phyloP scores from a whole-genome alignment of 441 rosid species.

The Pelargonium citronellum region DNA sequence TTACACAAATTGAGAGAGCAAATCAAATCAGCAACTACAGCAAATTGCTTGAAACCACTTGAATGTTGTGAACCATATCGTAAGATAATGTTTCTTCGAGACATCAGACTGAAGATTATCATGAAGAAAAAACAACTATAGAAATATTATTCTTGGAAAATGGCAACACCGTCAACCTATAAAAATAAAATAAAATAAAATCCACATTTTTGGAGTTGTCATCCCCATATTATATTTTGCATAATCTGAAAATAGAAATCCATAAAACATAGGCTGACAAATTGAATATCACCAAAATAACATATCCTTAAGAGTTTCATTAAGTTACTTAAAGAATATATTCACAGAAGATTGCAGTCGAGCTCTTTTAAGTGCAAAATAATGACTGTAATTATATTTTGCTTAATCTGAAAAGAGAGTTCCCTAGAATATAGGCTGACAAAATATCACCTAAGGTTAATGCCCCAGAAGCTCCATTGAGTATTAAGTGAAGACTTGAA shows the following conservation, averaged over 20 bases:
- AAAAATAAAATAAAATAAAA: no score
- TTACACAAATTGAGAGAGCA: not conserved
- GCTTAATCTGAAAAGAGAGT: not conserved
- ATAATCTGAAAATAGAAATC: not conserved
- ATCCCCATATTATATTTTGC: not conserved
- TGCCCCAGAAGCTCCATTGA: not conserved
- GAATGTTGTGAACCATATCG: not conserved
- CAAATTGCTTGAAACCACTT: not conserved
- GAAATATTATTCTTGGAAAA: not conserved
- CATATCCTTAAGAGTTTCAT: not conserved
- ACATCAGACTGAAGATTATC: no score
- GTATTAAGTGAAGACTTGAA: not conserved
- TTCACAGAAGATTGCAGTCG: not conserved
- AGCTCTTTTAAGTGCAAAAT: not conserved
- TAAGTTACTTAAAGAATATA: not conserved
- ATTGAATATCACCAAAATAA: slow-evolving; percentile 2
- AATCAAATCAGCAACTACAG: not conserved
- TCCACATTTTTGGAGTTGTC: not conserved
- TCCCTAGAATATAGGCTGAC: not conserved
- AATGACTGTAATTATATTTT: not conserved
- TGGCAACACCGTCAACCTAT: not conserved
- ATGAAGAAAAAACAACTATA: not conserved
- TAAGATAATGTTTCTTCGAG: not conserved
- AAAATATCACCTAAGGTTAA: not conserved
- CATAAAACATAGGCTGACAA: not conserved